phyloP scores from a whole-genome alignment of 345 rosid species.

The Hibiscus trionum region DNA sequence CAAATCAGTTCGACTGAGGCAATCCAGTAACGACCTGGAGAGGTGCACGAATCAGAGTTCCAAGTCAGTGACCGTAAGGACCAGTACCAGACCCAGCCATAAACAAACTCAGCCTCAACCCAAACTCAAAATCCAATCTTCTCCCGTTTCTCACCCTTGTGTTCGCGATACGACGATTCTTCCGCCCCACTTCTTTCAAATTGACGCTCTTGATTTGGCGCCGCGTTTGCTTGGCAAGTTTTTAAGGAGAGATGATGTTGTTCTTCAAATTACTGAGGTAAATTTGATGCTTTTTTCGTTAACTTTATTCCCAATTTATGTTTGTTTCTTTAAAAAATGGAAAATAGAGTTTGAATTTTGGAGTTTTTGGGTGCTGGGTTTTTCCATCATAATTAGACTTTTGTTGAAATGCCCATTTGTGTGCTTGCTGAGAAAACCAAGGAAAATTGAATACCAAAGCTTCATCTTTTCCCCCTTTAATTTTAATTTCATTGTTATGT shows the following conservation, averaged over 20 bases:
- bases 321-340: neutral
- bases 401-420: neutral
- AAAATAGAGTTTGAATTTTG: neutral
- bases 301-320: neutral
- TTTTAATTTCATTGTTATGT: neutral
- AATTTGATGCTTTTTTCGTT: neutral
- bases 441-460: neutral
- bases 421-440: neutral
- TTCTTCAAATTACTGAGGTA: conserved; percentile 90
- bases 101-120: conserved; percentile 3
- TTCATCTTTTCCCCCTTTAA: neutral
- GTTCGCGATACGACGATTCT: conserved; percentile 32
- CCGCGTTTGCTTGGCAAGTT: conserved; percentile 90
- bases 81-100: conserved; percentile 7
- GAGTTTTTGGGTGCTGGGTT: conserved; percentile 1
- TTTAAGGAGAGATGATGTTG: conserved; percentile 62
- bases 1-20: neutral
- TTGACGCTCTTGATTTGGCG: conserved; percentile 86
- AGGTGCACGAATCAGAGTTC: conserved; percentile 19
- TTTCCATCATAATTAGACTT: neutral
- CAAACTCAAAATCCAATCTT: conserved; percentile 5
- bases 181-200: conserved; percentile 59
- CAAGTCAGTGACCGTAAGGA: conserved; percentile 20
- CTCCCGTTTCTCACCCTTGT: conserved; percentile 10
- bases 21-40: conserved; percentile 3